phyloP scores from a whole-genome alignment of 495 filamentous ascomycete genomes.

The Neurospora sp. region DNA sequence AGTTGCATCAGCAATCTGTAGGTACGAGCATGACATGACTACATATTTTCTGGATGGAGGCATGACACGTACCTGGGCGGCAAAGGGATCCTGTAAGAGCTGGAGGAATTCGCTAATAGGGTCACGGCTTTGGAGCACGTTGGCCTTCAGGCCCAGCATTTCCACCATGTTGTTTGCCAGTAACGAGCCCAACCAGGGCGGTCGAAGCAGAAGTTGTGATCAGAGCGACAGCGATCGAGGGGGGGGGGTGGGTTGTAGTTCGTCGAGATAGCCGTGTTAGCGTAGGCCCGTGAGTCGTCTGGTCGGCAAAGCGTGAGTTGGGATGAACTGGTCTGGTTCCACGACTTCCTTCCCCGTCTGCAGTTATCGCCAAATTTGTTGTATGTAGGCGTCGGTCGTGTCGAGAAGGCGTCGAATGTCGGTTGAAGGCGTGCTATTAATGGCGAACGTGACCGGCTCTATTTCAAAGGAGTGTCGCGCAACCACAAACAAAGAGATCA shows the following conservation, averaged over 20 bases:
- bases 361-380: not conserved
- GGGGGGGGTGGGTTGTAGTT: not conserved
- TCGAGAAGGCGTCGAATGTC: not conserved
- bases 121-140: conserved; percentile 14
- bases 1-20: not conserved
- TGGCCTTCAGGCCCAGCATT: conserved; percentile 10
- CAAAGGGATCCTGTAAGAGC: conserved; percentile 40
- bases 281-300: not conserved
- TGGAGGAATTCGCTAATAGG: conserved; percentile 27
- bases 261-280: not conserved
- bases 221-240: not conserved
- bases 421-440: not conserved
- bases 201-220: conserved; percentile 1
- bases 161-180: conserved; percentile 12
- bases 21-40: not conserved
- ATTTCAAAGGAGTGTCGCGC: not conserved
- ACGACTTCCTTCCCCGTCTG: not conserved
- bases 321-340: not conserved
- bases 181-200: conserved; percentile 5
- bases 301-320: not conserved
- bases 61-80: conserved; percentile 26
- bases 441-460: not conserved
- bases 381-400: not conserved
- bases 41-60: not conserved
- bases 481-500: not conserved